Conservation (phyloP, 768 basidiomycete species). For the Calocybe gangraenosa region DNA sequence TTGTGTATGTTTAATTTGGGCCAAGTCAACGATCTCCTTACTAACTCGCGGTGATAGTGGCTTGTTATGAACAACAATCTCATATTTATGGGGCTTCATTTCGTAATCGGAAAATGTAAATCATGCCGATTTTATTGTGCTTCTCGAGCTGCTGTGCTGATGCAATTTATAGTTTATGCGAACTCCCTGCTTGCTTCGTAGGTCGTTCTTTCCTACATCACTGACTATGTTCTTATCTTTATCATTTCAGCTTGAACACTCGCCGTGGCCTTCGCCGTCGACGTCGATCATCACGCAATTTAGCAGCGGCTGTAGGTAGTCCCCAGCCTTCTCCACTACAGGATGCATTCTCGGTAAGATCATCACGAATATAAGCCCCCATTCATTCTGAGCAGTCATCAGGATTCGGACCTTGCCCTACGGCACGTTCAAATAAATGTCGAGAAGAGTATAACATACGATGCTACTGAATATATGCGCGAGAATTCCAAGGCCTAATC, state of each 20-base stretch:
- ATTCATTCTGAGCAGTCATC: not conserved
- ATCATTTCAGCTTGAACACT: constrained; percentile 17
- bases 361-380: not conserved
- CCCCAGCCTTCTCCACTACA: not conserved
- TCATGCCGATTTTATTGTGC: not conserved
- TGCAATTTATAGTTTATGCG: constrained; percentile 36
- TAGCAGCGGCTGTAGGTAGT: not conserved
- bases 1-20: constrained; percentile 29
- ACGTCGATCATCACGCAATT: constrained; percentile 1
- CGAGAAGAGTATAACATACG: constrained; percentile 19
- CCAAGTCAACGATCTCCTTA: not conserved
- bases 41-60: constrained; percentile 29
- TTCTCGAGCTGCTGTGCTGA: not conserved
- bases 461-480: not conserved
- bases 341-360: constrained; percentile 1
- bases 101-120: constrained; percentile 34
- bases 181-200: constrained; percentile 39
- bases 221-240: not conserved
- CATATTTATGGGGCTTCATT: constrained; percentile 36
- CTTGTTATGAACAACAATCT: constrained; percentile 35
- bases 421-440: constrained; percentile 17
- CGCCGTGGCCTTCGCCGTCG: constrained; percentile 18
- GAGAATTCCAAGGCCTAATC: not conserved
- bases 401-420: constrained; percentile 7
- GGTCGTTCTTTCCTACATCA: constrained; percentile 1